phyloP scores from a whole-genome alignment of 192 early-diverging fungal genomes.

The Coemansia sp. region DNA sequence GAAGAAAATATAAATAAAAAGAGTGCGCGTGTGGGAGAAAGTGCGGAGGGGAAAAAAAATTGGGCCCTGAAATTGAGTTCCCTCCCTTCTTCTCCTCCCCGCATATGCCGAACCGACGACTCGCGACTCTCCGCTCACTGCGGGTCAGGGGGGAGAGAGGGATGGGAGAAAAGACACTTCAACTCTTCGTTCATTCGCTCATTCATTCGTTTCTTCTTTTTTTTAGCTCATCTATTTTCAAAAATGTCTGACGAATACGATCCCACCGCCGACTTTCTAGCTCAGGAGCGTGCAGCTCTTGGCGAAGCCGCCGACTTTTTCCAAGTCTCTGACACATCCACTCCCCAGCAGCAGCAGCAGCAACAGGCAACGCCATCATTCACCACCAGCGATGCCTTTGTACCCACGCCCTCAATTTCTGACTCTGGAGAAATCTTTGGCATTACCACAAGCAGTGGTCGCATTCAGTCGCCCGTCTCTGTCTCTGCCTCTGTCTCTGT shows the following conservation, averaged over 20 bases:
- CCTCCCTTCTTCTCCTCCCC: no score
- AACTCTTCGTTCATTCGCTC: no score
- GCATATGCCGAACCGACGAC: no score
- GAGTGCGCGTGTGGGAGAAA: no score
- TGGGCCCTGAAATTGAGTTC: no score
- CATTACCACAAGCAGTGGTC: not conserved
- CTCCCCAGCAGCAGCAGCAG: not conserved
- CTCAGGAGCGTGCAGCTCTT: slow-evolving; percentile 72
- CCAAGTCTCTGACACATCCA: slow-evolving; percentile 5
- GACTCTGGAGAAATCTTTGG: not conserved
- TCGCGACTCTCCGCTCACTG: no score
- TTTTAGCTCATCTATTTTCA: not conserved
- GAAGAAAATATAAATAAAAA: no score
- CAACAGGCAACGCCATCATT: not conserved
- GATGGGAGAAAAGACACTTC: no score
- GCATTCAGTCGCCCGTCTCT: not conserved
- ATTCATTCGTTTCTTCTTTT: not conserved
- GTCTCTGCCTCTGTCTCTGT: not conserved
- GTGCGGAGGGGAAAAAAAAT: no score
- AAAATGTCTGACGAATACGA: slow-evolving; percentile 56
- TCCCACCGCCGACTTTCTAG: slow-evolving; percentile 76
- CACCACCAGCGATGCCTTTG: not conserved
- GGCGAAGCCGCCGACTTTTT: slow-evolving; percentile 75
- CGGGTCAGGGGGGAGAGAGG: no score
- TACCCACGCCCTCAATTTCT: not conserved